Evolutionary conservation across 192 early-diverging fungal species (phyloP).

Genomic region (Entophlyctis luteolus): DNA sequence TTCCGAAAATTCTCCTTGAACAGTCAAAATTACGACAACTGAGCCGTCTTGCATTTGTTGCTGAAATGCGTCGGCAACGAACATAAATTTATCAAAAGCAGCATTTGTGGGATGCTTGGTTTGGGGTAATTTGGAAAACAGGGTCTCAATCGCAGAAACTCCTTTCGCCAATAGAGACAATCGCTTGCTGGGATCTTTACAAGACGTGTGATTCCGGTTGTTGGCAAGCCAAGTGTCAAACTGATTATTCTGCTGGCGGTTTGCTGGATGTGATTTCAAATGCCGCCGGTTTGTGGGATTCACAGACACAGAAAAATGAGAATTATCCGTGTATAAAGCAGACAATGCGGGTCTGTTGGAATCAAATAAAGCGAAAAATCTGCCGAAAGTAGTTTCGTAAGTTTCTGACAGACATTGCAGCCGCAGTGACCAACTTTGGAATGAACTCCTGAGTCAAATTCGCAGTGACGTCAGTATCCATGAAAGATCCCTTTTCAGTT

Average conservation of each 20-base stretch:
- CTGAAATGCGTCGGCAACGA: constrained; percentile 15
- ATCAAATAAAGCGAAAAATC: constrained; percentile 37
- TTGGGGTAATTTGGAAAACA: constrained; percentile 11
- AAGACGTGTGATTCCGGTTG: constrained; percentile 22
- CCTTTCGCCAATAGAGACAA: constrained; percentile 10
- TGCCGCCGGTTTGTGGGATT: constrained; percentile 10
- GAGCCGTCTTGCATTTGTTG: constrained; percentile 16
- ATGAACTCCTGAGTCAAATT: constrained; percentile 32
- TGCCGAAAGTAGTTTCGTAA: constrained; percentile 1
- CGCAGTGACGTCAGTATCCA: constrained; percentile 31
- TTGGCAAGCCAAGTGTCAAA: constrained; percentile 33
- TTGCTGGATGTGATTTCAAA: background rate
- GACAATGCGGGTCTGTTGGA: constrained; percentile 27
- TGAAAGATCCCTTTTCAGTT: constrained; percentile 29
- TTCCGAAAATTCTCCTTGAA: constrained; percentile 43
- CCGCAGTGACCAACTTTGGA: constrained; percentile 20
- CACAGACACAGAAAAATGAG: constrained; percentile 37
- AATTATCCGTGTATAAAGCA: constrained; percentile 31
- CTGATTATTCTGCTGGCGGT: background rate
- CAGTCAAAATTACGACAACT: constrained; percentile 16
- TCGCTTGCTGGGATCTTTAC: constrained; percentile 14
- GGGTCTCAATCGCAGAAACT: background rate
- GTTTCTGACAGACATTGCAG: background rate
- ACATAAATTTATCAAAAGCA: constrained; percentile 16
- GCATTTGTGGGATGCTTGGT: constrained; percentile 25